Conservation (phyloP, 768 basidiomycete species). For the Lactarius hengduanensis region DNA sequence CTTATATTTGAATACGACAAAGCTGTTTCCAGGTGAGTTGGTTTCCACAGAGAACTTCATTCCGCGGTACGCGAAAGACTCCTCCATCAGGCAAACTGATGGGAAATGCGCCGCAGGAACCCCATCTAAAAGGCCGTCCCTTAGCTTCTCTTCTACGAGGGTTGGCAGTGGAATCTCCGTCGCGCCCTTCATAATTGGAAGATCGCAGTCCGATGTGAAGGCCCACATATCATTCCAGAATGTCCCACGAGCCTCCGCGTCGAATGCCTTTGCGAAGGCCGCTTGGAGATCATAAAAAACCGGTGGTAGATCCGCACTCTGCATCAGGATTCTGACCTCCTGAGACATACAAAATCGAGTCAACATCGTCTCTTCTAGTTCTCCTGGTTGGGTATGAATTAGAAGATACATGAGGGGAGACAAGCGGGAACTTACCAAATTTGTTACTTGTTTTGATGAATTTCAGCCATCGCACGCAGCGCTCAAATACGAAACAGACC, state of each 20-base stretch:
- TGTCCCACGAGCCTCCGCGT: neutral
- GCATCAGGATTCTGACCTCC: neutral
- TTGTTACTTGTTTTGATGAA: constrained; percentile 35
- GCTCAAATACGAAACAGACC: constrained; percentile 40
- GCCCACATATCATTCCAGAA: neutral
- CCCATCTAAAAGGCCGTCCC: too few species aligned
- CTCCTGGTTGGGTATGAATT: constrained; percentile 26
- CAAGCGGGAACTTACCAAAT: constrained; percentile 33
- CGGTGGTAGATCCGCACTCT: neutral
- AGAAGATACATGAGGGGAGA: neutral
- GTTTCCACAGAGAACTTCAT: neutral
- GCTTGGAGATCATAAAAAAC: neutral
- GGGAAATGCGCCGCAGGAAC: too few species aligned
- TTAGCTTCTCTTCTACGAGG: too few species aligned
- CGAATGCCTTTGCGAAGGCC: neutral
- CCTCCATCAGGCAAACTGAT: too few species aligned
- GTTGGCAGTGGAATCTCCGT: too few species aligned
- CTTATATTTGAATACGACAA: too few species aligned
- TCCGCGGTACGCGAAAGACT: too few species aligned
- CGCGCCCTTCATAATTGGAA: too few species aligned
- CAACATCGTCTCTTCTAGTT: constrained; percentile 33
- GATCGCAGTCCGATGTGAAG: too few species aligned
- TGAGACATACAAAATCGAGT: neutral
- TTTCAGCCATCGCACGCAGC: constrained; percentile 37
- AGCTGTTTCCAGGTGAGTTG: neutral